phyloP scores from a whole-genome alignment of 2,329 filamentous ascomycete species.

The Periconia sp. region DNA sequence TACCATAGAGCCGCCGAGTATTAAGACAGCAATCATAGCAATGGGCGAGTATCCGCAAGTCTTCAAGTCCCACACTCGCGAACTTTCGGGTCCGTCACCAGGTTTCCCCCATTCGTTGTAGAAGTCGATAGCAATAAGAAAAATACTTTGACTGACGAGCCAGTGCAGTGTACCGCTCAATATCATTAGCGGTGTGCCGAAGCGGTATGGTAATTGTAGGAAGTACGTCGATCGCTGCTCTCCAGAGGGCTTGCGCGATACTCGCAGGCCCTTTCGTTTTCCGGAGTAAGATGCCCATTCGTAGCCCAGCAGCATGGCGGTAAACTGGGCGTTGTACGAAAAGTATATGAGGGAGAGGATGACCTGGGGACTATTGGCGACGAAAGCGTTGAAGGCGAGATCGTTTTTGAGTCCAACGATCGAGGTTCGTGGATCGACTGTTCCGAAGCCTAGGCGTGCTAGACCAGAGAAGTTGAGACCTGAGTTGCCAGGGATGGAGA shows the following conservation, averaged over 20 bases:
- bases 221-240: conserved; percentile 48
- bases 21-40: conserved; percentile 20
- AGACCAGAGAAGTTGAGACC: no score
- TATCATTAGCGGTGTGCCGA: conserved; percentile 39
- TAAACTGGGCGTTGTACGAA: conserved; percentile 52
- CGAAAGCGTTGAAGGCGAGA: not conserved
- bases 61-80: conserved; percentile 3
- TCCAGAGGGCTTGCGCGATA: conserved; percentile 34
- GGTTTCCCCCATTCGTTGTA: no score
- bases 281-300: conserved; percentile 54
- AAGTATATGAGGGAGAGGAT: conserved; percentile 54
- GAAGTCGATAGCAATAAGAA: no score
- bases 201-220: conserved; percentile 44
- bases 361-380: conserved; percentile 55
- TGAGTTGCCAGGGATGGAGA: not conserved
- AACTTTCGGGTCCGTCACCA: no score
- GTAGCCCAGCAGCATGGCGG: conserved; percentile 51
- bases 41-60: conserved; percentile 20
- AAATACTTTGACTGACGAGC: no score
- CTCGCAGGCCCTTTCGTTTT: conserved; percentile 40
- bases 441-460: not conserved
- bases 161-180: conserved; percentile 45
- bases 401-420: not conserved
- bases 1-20: conserved; percentile 6
- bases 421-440: no score